Base-by-base conservation (phyloP, 495 filamentous ascomycete species). In the Hypoxylon intermedium region DNA sequence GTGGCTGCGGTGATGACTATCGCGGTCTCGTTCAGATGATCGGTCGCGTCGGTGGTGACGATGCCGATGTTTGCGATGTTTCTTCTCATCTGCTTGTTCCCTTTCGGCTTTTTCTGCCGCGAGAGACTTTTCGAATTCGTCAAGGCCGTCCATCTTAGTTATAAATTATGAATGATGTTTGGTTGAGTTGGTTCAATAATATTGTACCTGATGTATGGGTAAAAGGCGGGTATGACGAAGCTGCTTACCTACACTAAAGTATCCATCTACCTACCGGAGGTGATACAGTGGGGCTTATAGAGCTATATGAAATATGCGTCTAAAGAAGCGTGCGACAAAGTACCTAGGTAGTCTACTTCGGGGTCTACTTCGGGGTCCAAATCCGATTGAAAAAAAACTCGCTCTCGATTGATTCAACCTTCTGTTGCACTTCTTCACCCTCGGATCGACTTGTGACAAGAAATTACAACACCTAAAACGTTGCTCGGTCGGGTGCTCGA, bases 111-210 rank as follows among this genome's bases (percentile, higher is more conserved):
- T 83, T 53, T 83, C 82, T 16, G 78, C 77, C 0, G 79, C 80
- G 4, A 83, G 68, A 0, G 71, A n/a, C 57, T 83, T 82, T 53
- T 85, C 82, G 15, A 85, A 80, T 13, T 82, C 80, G 23, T 82
- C 78, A 2, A 83, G 73, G 53, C 78, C 70, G 58, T 81, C 78
- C 82, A 85, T 82, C 3, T 56, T 26, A 11, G 30, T 0, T 16
- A 38, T 69, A 15, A 12, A 11, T 33, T 3, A 3, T 11, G 30
- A 33, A 11, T 11, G 30, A 33, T 33, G n/a, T 33, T 33, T 33
- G 9, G 2, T 11, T 11, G 30, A n/a, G n/a, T n/a, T n/a, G n/a
- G n/a, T n/a, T n/a, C n/a, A n/a, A n/a, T n/a, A n/a, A n/a, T n/a
- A n/a, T n/a, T n/a, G n/a, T n/a, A n/a, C n/a, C n/a, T n/a, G n/a